These are phyloP conservation scores for Orbilia quercus DNA, from an alignment of 2,329 filamentous ascomycete genomes.

Conservation along the genomic window DNA sequence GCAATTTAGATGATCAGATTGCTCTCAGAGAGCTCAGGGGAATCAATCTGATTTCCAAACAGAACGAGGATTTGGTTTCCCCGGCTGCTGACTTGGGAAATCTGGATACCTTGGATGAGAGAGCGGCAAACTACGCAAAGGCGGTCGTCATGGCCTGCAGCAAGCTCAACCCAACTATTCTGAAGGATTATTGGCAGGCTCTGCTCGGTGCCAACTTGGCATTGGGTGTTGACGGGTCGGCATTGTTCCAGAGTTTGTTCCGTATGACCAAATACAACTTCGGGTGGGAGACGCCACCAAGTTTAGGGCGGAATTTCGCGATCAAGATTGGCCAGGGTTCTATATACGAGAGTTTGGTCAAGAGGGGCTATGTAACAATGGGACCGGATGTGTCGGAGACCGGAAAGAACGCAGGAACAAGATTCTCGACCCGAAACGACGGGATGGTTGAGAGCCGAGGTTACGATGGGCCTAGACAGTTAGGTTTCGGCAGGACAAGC, in stretches of 20 bases:
- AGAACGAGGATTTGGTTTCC: constrained; percentile 63
- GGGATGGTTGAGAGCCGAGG: constrained; percentile 6
- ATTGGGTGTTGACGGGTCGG: not conserved
- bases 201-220: constrained; percentile 25
- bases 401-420: constrained; percentile 18
- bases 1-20: constrained; percentile 66
- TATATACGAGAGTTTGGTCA: constrained; percentile 8
- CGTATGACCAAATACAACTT: constrained; percentile 45
- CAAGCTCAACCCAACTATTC: constrained; percentile 1
- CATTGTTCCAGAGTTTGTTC: constrained; percentile 13
- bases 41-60: constrained; percentile 62
- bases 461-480: constrained; percentile 2
- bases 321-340: constrained; percentile 7
- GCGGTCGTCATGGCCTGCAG: constrained; percentile 29
- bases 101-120: constrained; percentile 20
- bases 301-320: constrained; percentile 6
- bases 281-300: constrained; percentile 20
- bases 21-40: constrained; percentile 69
- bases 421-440: constrained; percentile 30
- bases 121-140: constrained; percentile 27
- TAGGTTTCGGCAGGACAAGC: constrained; percentile 6
- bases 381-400: constrained; percentile 17
- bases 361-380: constrained; percentile 15
- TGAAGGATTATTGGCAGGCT: not conserved
- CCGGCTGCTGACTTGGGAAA: constrained; percentile 67